Base-by-base conservation (phyloP, 805 yeast species). In the Candida dendrica region DNA sequence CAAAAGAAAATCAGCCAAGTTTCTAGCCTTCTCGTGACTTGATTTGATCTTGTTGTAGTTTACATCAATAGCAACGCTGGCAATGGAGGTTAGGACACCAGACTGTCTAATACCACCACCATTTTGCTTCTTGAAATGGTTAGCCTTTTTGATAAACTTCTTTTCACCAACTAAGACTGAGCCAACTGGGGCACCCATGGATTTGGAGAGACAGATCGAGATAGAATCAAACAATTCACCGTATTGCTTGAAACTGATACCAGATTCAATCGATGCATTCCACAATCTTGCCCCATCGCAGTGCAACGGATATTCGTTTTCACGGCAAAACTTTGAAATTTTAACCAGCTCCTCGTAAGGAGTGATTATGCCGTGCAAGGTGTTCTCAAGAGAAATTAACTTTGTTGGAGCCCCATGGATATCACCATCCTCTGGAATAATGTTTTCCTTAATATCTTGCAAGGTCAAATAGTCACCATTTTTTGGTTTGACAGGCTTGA, bases 201-300 rank as follows among this genome's bases (percentile, higher is more conserved):
- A 81, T 61, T 91, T 91, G 37, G 96, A 87, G 38, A 90, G 65
- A 62, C 98, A 90, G 39, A 90, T 71, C 7, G 95, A 85, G 37
- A 90, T 85, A 11, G 93, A 76, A 63, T 90, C 97, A 59, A 90
- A 90, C 44, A 79, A 64, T 44, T 72, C 68, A 50, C 95, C 85
- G 61, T 81, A 88, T 51, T 86, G 85, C 17, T 62, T 65, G 41
- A 90, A 63, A 10, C 87, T 63, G 13, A 51, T 41, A 2, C 57
- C 60, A 6, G 87, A 73, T 26, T 74, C 90, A 10, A 74, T 84
- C 31, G 79, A 70, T 8, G 96, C 96, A 56, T 90, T 88, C 90
- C 95, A 89, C 39, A 90, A 65, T 53, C 98, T 75, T n/a, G 97
- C 98, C 47, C 97, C 98, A 60, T 90, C 98, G 53, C 89, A 77